phyloP scores from a whole-genome alignment of 495 filamentous ascomycete genomes.

The Mytilinidion resinicola region DNA sequence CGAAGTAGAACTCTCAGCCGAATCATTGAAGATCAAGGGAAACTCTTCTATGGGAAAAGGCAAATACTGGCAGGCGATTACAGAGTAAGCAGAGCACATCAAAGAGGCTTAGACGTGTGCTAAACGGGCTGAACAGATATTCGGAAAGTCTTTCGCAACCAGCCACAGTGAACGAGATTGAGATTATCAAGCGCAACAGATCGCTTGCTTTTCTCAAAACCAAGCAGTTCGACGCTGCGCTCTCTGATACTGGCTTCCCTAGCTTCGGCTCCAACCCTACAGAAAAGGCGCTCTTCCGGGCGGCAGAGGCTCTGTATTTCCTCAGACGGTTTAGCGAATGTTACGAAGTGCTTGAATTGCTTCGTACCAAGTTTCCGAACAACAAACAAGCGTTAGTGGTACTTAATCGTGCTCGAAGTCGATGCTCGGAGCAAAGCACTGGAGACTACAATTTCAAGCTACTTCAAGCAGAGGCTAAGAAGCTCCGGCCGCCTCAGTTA shows the following conservation, averaged over 20 bases:
- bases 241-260: conserved; percentile 39
- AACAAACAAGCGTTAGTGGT: conserved; percentile 28
- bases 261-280: conserved; percentile 23
- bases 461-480: conserved; percentile 37
- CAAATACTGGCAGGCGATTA: conserved; percentile 25
- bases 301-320: conserved; percentile 43
- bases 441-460: conserved; percentile 43
- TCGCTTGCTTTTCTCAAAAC: conserved; percentile 42
- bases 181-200: conserved; percentile 40
- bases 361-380: conserved; percentile 29
- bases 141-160: conserved; percentile 1
- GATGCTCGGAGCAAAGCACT: conserved; percentile 34
- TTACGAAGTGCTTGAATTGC: conserved; percentile 24
- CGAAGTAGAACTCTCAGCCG: conserved; percentile 25
- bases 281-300: conserved; percentile 46
- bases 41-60: conserved; percentile 33
- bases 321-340: conserved; percentile 41
- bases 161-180: no score
- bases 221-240: conserved; percentile 44
- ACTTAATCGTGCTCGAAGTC: conserved; percentile 28
- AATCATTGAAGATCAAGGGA: conserved; percentile 40
- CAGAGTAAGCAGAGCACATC: conserved; percentile 6
- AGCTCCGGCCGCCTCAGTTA: conserved; percentile 34
- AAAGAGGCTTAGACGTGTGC: conserved; percentile 1
- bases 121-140: no score